Percentiles rank a stretch among this genome's conserved stretches.
Evolutionary conservation across 225 moss, liverwort and hornwort genomes (phyloP).

Genomic region (Climacium dendroides): DNA sequence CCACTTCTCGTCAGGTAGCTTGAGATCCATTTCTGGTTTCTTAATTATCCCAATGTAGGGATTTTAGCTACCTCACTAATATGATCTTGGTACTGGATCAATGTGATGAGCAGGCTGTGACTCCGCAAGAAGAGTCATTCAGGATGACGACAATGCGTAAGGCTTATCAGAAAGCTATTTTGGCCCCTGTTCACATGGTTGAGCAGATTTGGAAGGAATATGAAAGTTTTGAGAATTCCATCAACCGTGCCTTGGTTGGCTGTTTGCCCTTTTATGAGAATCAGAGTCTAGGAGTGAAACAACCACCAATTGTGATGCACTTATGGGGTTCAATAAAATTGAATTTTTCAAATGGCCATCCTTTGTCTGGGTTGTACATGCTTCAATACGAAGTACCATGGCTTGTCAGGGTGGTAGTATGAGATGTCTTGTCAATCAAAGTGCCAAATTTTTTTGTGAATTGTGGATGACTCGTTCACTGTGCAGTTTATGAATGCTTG

Average conservation of each 20-base stretch:
- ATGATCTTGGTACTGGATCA: constrained; percentile 2
- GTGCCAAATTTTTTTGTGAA: not conserved
- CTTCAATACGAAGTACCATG: constrained; percentile 20
- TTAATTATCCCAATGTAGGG: not conserved
- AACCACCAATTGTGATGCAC: constrained; percentile 42
- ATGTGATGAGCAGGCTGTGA: constrained; percentile 56
- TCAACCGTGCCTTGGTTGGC: constrained; percentile 91
- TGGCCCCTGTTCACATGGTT: constrained; percentile 80
- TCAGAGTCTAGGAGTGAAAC: constrained; percentile 39
- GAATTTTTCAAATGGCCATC: constrained; percentile 35
- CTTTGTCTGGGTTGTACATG: constrained; percentile 20
- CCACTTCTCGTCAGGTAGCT: not conserved
- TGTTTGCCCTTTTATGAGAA: constrained; percentile 53
- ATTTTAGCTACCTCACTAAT: not conserved
- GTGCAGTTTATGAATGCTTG: constrained; percentile 11
- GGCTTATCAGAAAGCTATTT: constrained; percentile 88
- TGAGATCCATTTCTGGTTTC: not conserved
- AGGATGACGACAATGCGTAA: constrained; percentile 96
- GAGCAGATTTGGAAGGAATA: constrained; percentile 98
- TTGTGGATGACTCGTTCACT: constrained; percentile 1
- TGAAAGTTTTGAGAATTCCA: constrained; percentile 96
- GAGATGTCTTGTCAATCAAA: constrained; percentile 14
- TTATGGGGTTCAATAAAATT: constrained; percentile 58
- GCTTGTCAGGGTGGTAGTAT: constrained; percentile 18
- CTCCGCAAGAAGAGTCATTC: constrained; percentile 85